phyloP scores from a whole-genome alignment of 768 basidiomycete genomes.

The Termitomyces sp. region DNA sequence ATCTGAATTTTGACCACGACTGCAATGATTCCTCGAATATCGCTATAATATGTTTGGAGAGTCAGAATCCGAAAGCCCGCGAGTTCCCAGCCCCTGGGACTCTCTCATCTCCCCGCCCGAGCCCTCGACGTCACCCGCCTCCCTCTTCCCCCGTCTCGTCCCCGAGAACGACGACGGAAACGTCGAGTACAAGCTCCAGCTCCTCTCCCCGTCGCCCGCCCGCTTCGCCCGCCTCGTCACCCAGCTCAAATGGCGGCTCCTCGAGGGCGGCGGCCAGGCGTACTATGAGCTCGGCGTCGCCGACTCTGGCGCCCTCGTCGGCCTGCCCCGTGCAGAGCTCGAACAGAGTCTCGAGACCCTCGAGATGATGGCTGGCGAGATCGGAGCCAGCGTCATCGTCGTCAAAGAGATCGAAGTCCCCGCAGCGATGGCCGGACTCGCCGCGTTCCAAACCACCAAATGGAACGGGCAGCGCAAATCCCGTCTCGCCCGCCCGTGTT shows the following conservation, averaged over 20 bases:
- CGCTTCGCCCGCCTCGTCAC: constrained; percentile 85
- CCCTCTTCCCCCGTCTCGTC: constrained; percentile 55
- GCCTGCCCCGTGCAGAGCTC: constrained; percentile 67
- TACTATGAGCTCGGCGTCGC: constrained; percentile 82
- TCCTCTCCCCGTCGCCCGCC: constrained; percentile 68
- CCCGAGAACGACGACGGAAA: constrained; percentile 85
- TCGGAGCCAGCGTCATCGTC: constrained; percentile 87
- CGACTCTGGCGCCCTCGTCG: constrained; percentile 84
- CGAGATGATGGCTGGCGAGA: constrained; percentile 90
- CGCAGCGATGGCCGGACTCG: constrained; percentile 37
- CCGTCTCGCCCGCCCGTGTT: constrained; percentile 22
- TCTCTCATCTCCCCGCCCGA: constrained; percentile 56
- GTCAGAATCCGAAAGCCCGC: constrained; percentile 73
- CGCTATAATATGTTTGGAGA: constrained; percentile 68
- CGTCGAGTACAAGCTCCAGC: constrained; percentile 92
- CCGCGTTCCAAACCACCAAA: constrained; percentile 28
- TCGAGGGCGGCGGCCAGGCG: constrained; percentile 79
- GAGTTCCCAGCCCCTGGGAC: constrained; percentile 82
- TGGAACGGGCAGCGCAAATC: constrained; percentile 32
- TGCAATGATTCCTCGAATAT: constrained; percentile 29
- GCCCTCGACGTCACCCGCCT: constrained; percentile 17
- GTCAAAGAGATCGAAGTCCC: constrained; percentile 86
- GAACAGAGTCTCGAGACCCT: constrained; percentile 81
- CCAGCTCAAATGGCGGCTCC: constrained; percentile 91
- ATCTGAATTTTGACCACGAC: too few relatives aligned